Conservation (phyloP, 2,329 filamentous ascomycete species). For the Fusarium vanettenii region DNA sequence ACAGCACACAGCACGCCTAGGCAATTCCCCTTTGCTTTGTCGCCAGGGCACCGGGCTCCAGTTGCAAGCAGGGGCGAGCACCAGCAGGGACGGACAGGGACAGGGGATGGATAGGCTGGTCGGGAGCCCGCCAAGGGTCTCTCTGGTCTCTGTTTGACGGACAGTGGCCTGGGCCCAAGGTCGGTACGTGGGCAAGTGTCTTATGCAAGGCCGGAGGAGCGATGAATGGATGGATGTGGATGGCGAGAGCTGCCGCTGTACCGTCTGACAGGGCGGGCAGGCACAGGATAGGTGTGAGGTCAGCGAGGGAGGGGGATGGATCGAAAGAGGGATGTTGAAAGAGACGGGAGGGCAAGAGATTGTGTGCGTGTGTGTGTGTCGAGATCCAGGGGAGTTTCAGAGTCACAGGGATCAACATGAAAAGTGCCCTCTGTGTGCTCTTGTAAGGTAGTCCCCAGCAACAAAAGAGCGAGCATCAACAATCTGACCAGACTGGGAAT, state of each 20-base stretch:
- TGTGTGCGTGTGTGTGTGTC: slow-evolving; percentile 13
- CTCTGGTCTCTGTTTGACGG: slow-evolving; percentile 21
- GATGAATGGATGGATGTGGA: slow-evolving; percentile 10
- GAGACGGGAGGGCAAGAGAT: slow-evolving; percentile 7
- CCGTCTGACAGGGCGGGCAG: slow-evolving; percentile 9
- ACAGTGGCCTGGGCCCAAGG: slow-evolving; percentile 5
- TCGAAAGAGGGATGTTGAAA: slow-evolving; percentile 14
- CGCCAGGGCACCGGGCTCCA: slow-evolving; percentile 40
- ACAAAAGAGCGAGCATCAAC: slow-evolving; percentile 23
- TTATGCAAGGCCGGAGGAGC: background rate
- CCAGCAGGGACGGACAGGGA: slow-evolving; percentile 13
- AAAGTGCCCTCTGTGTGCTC: slow-evolving; percentile 18
- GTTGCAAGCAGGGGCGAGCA: slow-evolving; percentile 35
- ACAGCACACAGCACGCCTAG: slow-evolving; percentile 3
- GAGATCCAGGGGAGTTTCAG: slow-evolving; percentile 45
- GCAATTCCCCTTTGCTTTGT: slow-evolving; percentile 39
- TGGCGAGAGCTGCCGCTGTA: slow-evolving; percentile 6
- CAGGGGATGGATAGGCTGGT: slow-evolving; percentile 35
- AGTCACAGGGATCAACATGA: slow-evolving; percentile 43
- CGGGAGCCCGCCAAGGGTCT: slow-evolving; percentile 34
- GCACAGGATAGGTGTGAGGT: slow-evolving; percentile 7
- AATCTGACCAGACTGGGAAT: slow-evolving; percentile 18
- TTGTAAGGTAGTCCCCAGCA: slow-evolving; percentile 18
- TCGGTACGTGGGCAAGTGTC: background rate
- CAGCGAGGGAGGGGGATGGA: slow-evolving; percentile 9